Percentiles rank a stretch among this genome's conserved stretches.
Evolutionary conservation across 139 green algal species (phyloP).

Genomic region (Volvox reticuliferus): DNA sequence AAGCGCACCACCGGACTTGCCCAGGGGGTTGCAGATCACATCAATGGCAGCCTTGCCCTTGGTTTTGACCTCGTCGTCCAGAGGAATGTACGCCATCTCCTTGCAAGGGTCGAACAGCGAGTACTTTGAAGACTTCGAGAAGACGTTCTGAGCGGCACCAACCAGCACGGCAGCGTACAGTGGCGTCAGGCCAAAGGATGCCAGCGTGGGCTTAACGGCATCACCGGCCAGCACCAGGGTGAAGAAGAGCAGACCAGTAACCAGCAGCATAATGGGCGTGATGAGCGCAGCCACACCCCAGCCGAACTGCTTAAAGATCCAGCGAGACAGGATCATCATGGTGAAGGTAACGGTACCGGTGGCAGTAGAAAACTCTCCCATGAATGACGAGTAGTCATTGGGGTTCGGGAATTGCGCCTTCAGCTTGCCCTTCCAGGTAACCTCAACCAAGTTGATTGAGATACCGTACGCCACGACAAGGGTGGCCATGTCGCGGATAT

Average conservation of each 20-base stretch:
- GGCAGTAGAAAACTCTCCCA: slow-evolving; percentile 90
- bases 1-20: slow-evolving; percentile 98
- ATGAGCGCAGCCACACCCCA: slow-evolving; percentile 97
- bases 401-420: slow-evolving; percentile 99
- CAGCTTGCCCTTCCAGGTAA: slow-evolving; percentile 99
- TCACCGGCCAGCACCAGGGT: slow-evolving; percentile 90
- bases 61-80: slow-evolving; percentile 92
- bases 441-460: slow-evolving; percentile 99
- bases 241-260: slow-evolving; percentile 98
- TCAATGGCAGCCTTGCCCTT: slow-evolving; percentile 99
- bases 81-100: slow-evolving; percentile 99
- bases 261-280: slow-evolving; percentile 96
- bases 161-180: slow-evolving; percentile 97
- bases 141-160: slow-evolving; percentile 98
- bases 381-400: slow-evolving; percentile 96
- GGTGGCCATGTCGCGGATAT: slow-evolving; percentile 96
- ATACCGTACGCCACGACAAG: slow-evolving; percentile 98
- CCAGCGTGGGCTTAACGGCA: slow-evolving; percentile 84
- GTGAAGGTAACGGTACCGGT: slow-evolving; percentile 94
- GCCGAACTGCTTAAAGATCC: slow-evolving; percentile 97
- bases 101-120: slow-evolving; percentile 99
- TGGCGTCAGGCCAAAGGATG: slow-evolving; percentile 90
- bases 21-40: slow-evolving; percentile 99
- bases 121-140: slow-evolving; percentile 98
- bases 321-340: slow-evolving; percentile 96